Base-by-base conservation (phyloP, 331 rosid species). In the Dryas integrifolia region DNA sequence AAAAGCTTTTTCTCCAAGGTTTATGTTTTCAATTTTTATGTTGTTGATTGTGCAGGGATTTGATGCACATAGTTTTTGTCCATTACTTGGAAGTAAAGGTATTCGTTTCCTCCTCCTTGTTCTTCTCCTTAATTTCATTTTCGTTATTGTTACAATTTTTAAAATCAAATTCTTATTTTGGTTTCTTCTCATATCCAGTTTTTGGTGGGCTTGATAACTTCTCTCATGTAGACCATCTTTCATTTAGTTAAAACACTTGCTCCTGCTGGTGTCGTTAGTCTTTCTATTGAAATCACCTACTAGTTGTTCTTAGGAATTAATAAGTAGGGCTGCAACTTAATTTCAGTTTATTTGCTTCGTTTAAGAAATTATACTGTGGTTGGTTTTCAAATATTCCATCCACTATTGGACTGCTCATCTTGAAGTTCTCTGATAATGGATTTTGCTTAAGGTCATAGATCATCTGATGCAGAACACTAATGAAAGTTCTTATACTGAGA, bases 81-180 rank as follows among this genome's bases (percentile, higher is more conserved):
- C 98, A 92, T 84, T 92, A 92, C 85, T 81, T 89, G 85, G 95
- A 92, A 81, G 96, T 92, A 38, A 90, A 92, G 98, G 98, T 92
- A 88, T 73, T 70, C 14, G 4, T 4, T 46, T 44, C 58, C 7
- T 44, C 69, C 46, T 61, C 14, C 13, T 45, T 3, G 58, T 47
- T 50, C 64, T 80, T 73, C 67, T 67, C 18, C 67, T 80, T 15
- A 52, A 14, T 60, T 70, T 74, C 41, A 63, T 68, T 73, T 13
- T 59, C 10, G 18, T 38, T 40, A 57, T 46, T 39, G 58, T 70
- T 59, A 52, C 35, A 61, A 43, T 67, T 71, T 45, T 56, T 59
- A 26, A 62, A 43, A 39, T 72, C 35, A n/a, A 13, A 50, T 15
- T 13, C 2, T 30, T 30, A 30, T 30, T 30, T 30, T 30, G 2